Percentiles rank a stretch among this genome's conserved stretches.
Conservation (phyloP, 2,329 filamentous ascomycete species). For the Apiospora sp. region DNA sequence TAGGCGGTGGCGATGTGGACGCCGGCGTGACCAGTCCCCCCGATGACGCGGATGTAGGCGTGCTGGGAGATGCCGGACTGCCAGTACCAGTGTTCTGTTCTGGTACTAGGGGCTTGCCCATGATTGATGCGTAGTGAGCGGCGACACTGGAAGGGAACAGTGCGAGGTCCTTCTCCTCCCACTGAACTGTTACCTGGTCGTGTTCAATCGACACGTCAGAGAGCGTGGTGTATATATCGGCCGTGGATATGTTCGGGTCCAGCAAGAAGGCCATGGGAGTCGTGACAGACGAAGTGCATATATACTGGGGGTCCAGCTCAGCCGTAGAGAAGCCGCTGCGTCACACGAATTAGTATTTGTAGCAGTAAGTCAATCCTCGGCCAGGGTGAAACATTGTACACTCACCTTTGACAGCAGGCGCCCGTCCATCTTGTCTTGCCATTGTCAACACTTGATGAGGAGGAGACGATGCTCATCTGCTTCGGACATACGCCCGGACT, state of each 20-base stretch:
- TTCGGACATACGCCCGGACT: constrained; percentile 41
- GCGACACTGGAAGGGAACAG: constrained; percentile 35
- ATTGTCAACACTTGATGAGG: constrained; percentile 27
- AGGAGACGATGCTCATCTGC: constrained; percentile 38
- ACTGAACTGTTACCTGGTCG: constrained; percentile 40
- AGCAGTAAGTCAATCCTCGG: background rate
- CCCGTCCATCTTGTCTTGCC: constrained; percentile 37
- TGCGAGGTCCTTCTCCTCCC: constrained; percentile 37
- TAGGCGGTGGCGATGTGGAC: background rate
- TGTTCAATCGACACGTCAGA: constrained; percentile 39
- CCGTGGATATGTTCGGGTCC: constrained; percentile 39
- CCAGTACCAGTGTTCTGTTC: background rate
- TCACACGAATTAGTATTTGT: background rate
- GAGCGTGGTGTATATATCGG: constrained; percentile 41
- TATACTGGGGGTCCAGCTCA: constrained; percentile 29
- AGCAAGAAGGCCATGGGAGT: constrained; percentile 41
- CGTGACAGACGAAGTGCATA: constrained; percentile 40
- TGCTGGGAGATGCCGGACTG: background rate
- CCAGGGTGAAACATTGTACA: background rate
- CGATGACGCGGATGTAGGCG: background rate
- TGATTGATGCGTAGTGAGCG: constrained; percentile 38
- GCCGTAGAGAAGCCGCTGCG: constrained; percentile 39
- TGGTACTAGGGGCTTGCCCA: constrained; percentile 31
- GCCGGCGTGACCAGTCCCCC: background rate
- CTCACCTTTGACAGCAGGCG: constrained; percentile 41